Percentiles rank a stretch among this genome's conserved stretches.
phyloP scores from a whole-genome alignment of 1,139 yeast species.

The Zygoascus sp. region DNA sequence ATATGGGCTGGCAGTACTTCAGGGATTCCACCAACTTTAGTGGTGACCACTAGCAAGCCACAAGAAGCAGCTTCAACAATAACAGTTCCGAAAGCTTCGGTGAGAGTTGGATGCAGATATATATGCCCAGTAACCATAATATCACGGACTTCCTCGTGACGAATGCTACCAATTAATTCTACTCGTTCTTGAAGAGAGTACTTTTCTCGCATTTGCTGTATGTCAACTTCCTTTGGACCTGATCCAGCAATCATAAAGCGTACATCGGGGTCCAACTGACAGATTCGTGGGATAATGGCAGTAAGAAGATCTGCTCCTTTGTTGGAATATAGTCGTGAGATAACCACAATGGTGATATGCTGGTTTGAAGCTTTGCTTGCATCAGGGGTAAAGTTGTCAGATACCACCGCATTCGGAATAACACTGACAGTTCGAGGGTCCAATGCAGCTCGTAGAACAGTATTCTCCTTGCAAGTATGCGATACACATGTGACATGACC shows the following conservation, averaged over 20 bases:
- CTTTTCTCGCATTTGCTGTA: slow-evolving; percentile 92
- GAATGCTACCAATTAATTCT: slow-evolving; percentile 75
- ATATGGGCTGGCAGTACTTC: slow-evolving; percentile 91
- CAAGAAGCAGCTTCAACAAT: slow-evolving; percentile 97
- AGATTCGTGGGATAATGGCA: slow-evolving; percentile 81
- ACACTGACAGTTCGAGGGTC: slow-evolving; percentile 80
- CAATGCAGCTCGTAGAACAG: slow-evolving; percentile 78
- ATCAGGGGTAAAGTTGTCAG: slow-evolving; percentile 72
- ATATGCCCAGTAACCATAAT: slow-evolving; percentile 94
- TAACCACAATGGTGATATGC: slow-evolving; percentile 77
- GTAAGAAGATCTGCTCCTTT: slow-evolving; percentile 90
- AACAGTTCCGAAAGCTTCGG: slow-evolving; percentile 98
- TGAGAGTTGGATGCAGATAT: slow-evolving; percentile 85
- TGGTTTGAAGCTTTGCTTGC: slow-evolving; percentile 30
- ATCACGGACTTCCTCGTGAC: slow-evolving; percentile 89
- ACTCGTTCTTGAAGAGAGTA: slow-evolving; percentile 85
- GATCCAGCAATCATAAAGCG: slow-evolving; percentile 89
- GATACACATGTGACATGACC: slow-evolving; percentile 95
- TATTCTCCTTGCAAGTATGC: slow-evolving; percentile 94
- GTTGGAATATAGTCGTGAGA: slow-evolving; percentile 88
- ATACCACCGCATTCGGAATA: slow-evolving; percentile 92
- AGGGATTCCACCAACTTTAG: slow-evolving; percentile 96
- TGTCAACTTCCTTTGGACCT: slow-evolving; percentile 90
- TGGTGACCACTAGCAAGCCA: slow-evolving; percentile 89
- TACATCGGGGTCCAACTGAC: slow-evolving; percentile 58